A percentile compares a stretch with the other conserved stretches of the same genome.
Conservation (phyloP, 805 yeast species). For the Candida berthetii region DNA sequence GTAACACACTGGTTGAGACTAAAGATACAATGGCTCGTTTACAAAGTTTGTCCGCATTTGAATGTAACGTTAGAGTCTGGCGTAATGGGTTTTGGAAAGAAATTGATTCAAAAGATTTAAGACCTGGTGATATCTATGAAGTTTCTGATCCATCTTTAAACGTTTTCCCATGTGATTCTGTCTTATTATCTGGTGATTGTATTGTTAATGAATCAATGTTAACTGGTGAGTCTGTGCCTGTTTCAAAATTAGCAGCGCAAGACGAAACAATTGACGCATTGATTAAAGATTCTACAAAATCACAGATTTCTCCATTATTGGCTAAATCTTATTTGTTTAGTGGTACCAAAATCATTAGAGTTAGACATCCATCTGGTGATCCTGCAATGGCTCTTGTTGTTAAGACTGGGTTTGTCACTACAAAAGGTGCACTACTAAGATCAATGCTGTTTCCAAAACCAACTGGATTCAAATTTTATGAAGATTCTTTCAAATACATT, state of each 20-base stretch:
- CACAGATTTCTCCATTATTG: constrained; percentile 56
- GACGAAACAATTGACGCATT: constrained; percentile 54
- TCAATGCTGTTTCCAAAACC: constrained; percentile 98
- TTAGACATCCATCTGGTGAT: constrained; percentile 52
- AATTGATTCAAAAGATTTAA: constrained; percentile 67
- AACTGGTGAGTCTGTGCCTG: constrained; percentile 98
- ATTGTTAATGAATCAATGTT: constrained; percentile 97
- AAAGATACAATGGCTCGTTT: constrained; percentile 65
- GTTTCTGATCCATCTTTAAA: constrained; percentile 77
- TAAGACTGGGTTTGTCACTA: constrained; percentile 90
- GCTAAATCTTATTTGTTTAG: constrained; percentile 74
- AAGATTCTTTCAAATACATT: constrained; percentile 92
- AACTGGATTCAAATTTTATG: constrained; percentile 84
- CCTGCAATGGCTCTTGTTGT: constrained; percentile 80
- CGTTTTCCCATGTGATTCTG: constrained; percentile 82
- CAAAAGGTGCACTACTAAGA: constrained; percentile 89
- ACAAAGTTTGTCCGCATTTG: constrained; percentile 64
- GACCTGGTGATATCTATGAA: constrained; percentile 95
- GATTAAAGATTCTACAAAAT: constrained; percentile 46
- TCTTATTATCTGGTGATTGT: constrained; percentile 85
- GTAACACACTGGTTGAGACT: constrained; percentile 83
- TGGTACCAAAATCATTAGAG: constrained; percentile 87
- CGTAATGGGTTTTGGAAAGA: constrained; percentile 93
- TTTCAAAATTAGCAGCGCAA: constrained; percentile 67
- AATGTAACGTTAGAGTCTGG: constrained; percentile 83